These are phyloP conservation scores for Tricholoma saponaceum DNA, from an alignment of 768 basidiomycete species.

Conservation along the genomic window DNA sequence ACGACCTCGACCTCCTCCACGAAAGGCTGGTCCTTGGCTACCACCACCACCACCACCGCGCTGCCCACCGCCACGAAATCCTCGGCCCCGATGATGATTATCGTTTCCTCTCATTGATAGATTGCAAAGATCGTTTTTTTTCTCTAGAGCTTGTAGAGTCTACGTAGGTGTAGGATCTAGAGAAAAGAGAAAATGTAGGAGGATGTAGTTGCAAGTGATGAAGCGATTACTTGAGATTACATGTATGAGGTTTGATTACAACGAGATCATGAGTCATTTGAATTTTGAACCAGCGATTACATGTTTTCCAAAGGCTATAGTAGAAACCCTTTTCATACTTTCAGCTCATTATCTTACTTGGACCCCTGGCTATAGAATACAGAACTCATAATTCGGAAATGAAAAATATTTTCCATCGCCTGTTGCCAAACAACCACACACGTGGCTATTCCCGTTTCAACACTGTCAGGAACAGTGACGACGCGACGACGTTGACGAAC, in stretches of 20 bases:
- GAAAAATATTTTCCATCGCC: too few species aligned
- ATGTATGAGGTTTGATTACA: neutral
- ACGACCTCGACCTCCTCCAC: slow-evolving; percentile 24
- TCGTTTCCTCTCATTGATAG: neutral
- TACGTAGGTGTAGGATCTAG: neutral
- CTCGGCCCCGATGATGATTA: slow-evolving; percentile 12
- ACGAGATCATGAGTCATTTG: too few species aligned
- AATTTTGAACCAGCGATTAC: too few species aligned
- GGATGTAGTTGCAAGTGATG: neutral
- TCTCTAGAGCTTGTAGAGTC: neutral
- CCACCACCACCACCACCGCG: slow-evolving; percentile 13
- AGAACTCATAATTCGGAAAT: too few species aligned
- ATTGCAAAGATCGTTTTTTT: too few species aligned
- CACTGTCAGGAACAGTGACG: too few species aligned
- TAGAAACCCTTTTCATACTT: too few species aligned
- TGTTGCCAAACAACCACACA: too few species aligned
- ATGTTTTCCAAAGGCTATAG: too few species aligned
- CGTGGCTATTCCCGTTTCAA: too few species aligned
- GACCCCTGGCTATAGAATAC: too few species aligned
- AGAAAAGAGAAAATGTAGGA: neutral
- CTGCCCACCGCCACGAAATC: slow-evolving; percentile 9
- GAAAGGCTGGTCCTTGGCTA: slow-evolving; percentile 12
- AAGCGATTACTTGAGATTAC: neutral
- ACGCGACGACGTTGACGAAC: neutral
- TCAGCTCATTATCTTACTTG: too few species aligned